These are phyloP conservation scores for Russula dissimulans DNA, from an alignment of 768 basidiomycete genomes.

Conservation along the genomic window DNA sequence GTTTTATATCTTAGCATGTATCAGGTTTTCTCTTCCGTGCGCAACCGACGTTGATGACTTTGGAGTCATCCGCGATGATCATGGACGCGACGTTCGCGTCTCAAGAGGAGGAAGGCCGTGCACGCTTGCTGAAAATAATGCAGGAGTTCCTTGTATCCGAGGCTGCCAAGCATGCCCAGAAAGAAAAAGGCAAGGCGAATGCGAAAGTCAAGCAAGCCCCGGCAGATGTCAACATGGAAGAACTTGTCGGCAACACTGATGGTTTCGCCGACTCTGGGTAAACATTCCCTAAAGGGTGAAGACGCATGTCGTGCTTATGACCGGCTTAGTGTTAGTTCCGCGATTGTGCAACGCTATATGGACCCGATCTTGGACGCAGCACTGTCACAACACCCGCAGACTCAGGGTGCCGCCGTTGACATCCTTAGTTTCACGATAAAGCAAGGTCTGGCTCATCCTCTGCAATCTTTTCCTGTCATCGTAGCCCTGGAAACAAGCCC, in stretches of 20 bases:
- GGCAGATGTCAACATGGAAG: constrained; percentile 74
- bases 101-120: constrained; percentile 58
- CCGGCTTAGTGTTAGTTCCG: constrained; percentile 75
- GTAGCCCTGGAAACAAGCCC: constrained; percentile 89
- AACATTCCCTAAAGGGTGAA: constrained; percentile 17
- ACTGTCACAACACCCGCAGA: constrained; percentile 55
- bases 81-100: constrained; percentile 88
- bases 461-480: constrained; percentile 90
- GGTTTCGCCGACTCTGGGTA: constrained; percentile 97
- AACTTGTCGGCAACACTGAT: constrained; percentile 90
- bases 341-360: constrained; percentile 89
- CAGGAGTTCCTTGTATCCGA: constrained; percentile 88
- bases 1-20: background rate
- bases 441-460: constrained; percentile 91
- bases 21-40: constrained; percentile 87
- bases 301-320: background rate
- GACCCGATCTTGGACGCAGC: constrained; percentile 73
- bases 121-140: constrained; percentile 74
- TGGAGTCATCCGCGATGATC: constrained; percentile 65
- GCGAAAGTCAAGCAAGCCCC: constrained; percentile 32
- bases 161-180: constrained; percentile 62
- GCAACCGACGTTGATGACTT: constrained; percentile 84
- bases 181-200: constrained; percentile 49
- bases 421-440: constrained; percentile 88
- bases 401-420: constrained; percentile 80